A percentile compares a stretch with the other conserved stretches of the same genome.
Conservation (phyloP, 2,329 filamentous ascomycete species). For the Neopestalotiopsis clavispora region DNA sequence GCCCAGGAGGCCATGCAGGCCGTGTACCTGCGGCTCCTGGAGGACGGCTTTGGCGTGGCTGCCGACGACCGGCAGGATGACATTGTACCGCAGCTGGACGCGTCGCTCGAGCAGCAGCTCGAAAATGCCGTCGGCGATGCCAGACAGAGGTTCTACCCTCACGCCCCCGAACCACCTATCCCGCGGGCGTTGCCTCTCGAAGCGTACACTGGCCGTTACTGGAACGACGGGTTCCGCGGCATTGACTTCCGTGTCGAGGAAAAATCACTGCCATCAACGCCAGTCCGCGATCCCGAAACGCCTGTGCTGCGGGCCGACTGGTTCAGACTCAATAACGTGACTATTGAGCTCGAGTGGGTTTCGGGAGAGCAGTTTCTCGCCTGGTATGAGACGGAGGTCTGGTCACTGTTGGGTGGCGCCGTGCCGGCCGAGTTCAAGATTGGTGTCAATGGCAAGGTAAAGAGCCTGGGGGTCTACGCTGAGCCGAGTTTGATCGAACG, state of each 20-base stretch:
- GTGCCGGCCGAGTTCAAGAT: constrained; percentile 8
- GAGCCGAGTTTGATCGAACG: constrained; percentile 1
- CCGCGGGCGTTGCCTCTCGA: not conserved
- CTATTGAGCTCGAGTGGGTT: constrained; percentile 12
- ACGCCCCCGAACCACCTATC: not conserved
- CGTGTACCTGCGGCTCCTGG: not conserved
- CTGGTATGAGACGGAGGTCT: not conserved
- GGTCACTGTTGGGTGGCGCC: not conserved
- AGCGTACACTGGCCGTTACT: not conserved
- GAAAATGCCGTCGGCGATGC: not conserved
- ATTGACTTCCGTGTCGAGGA: not conserved
- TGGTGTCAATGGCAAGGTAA: not conserved
- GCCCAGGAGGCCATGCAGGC: not conserved
- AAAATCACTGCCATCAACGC: too few species aligned
- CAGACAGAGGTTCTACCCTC: not conserved
- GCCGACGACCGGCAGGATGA: not conserved
- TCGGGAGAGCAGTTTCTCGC: constrained; percentile 6
- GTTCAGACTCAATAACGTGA: not conserved
- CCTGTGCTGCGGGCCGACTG: not conserved
- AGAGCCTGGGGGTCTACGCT: not conserved
- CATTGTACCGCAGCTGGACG: not conserved
- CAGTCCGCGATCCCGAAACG: too few species aligned
- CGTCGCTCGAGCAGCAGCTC: not conserved
- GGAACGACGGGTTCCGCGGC: constrained; percentile 4
- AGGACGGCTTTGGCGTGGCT: not conserved